Conservation (phyloP, 352 stramenopile species). For the Phytopythium boreale region DNA sequence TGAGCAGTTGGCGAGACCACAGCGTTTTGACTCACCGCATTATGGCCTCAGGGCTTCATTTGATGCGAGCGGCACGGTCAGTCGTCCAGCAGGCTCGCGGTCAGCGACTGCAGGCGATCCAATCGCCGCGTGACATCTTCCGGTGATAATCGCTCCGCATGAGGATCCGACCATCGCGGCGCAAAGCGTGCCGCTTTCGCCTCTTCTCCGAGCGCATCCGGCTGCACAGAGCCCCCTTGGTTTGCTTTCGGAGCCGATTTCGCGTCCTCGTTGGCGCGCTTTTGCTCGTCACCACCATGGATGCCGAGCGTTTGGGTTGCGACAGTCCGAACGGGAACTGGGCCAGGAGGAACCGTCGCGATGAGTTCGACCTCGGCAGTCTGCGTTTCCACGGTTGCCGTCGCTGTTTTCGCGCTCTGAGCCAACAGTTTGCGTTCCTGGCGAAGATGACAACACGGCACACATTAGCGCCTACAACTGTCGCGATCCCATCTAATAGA, state of each 20-base stretch:
- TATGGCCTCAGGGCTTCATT: background rate
- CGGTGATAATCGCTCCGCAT: slow-evolving; percentile 13
- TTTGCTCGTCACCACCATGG: slow-evolving; percentile 32
- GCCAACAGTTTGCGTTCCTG: slow-evolving; percentile 33
- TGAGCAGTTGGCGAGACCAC: background rate
- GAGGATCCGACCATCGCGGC: background rate
- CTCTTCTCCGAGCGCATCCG: background rate
- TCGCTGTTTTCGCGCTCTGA: slow-evolving; percentile 9
- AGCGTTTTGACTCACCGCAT: background rate
- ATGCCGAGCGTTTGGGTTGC: slow-evolving; percentile 7
- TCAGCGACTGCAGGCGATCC: slow-evolving; percentile 53
- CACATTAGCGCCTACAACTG: background rate
- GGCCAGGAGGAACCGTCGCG: background rate
- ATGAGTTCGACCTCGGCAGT: slow-evolving; percentile 10
- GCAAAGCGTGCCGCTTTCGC: background rate
- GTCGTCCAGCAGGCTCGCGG: slow-evolving; percentile 51
- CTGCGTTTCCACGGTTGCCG: slow-evolving; percentile 15
- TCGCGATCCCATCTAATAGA: background rate
- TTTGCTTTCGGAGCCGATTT: background rate
- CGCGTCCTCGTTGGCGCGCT: slow-evolving; percentile 13
- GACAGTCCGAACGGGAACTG: slow-evolving; percentile 13
- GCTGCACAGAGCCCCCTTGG: background rate
- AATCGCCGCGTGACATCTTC: slow-evolving; percentile 36
- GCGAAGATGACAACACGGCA: background rate
- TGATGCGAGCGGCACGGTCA: slow-evolving; percentile 6